These are phyloP conservation scores for Nyssa sinensis DNA, from an alignment of 148 eudicot genomes.

Conservation along the genomic window DNA sequence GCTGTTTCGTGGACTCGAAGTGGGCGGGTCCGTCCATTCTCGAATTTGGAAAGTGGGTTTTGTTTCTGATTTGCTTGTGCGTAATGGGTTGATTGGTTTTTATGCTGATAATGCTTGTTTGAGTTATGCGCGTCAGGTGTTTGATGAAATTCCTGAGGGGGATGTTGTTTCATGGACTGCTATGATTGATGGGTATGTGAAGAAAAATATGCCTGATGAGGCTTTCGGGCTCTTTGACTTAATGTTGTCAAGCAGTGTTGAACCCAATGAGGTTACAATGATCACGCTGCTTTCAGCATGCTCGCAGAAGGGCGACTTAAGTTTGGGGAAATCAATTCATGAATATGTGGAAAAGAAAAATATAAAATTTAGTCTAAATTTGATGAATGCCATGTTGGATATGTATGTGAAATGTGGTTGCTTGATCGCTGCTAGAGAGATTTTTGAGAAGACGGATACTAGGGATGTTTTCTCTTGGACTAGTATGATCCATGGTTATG, in stretches of 20 bases:
- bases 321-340: slow-evolving; percentile 34
- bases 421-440: slow-evolving; percentile 40
- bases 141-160: slow-evolving; percentile 43
- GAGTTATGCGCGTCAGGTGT: slow-evolving; percentile 46
- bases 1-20: slow-evolving; percentile 28
- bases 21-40: slow-evolving; percentile 49
- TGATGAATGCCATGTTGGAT: slow-evolving; percentile 64
- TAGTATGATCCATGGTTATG: slow-evolving; percentile 62
- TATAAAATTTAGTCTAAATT: slow-evolving; percentile 36
- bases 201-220: slow-evolving; percentile 42
- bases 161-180: slow-evolving; percentile 77
- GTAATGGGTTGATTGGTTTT: slow-evolving; percentile 59
- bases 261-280: slow-evolving; percentile 68
- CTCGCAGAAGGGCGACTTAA: slow-evolving; percentile 46
- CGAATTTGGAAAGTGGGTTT: slow-evolving; percentile 53
- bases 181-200: slow-evolving; percentile 57
- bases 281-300: slow-evolving; percentile 61
- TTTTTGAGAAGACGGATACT: slow-evolving; percentile 48
- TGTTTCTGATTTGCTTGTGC: slow-evolving; percentile 43
- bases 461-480: slow-evolving; percentile 79
- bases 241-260: slow-evolving; percentile 45
- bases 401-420: slow-evolving; percentile 68
- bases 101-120: slow-evolving; percentile 35
- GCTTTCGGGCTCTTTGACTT: slow-evolving; percentile 52
- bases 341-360: slow-evolving; percentile 29